Base-by-base conservation (phyloP, 2,329 filamentous ascomycete genomes). In the Colletotrichum abscissum region DNA sequence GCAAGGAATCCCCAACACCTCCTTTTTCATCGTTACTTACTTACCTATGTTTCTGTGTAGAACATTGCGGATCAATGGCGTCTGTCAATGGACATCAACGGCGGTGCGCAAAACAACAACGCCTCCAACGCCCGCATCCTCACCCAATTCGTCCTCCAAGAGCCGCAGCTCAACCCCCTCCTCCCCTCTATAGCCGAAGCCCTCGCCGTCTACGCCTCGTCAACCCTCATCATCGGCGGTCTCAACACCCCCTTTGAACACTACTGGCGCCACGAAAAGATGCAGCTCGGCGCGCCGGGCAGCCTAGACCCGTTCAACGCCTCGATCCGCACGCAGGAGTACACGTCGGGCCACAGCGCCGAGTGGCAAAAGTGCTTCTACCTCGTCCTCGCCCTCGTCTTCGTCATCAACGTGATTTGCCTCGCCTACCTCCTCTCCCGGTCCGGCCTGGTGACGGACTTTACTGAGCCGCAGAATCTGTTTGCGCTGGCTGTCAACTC, bases 381-480 rank as follows among this genome's bases (percentile, higher is more conserved):
- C 78, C 69, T 91, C 1, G 86, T 95, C 0, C 88, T 96, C 0
- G 78, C 88, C 1, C 81, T 91, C 16, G 91, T 93, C 1, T 93
- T 95, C 77, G 75, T 89, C 28, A 89, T 93, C 77, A 95, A 94
- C 79, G 72, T 92, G 30, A 83, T 92, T 52, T 93, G 92, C 69
- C 83, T 94, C 0, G 78, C 84, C 2, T 95, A 94, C 81, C 80
- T 92, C 63, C 78, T 89, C 59, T 85, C 88, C 75, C 79, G 84
- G 6, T 84, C 84, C 0, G 89, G 90, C 1, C 87, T 94, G 26
- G 89, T 96, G 8, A 95, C 92, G 1, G 94, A 96, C 82, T 95
- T 93, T 78, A 93, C 91, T 0, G 93, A 96, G 77, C 92, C 93
- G 1, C 90, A 92, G 67, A 95, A 95, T 78, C 83, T 95, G 2